Evolutionary conservation across 2,329 filamentous ascomycete species (phyloP).

Genomic region (Colletotrichum sansevieriae): DNA sequence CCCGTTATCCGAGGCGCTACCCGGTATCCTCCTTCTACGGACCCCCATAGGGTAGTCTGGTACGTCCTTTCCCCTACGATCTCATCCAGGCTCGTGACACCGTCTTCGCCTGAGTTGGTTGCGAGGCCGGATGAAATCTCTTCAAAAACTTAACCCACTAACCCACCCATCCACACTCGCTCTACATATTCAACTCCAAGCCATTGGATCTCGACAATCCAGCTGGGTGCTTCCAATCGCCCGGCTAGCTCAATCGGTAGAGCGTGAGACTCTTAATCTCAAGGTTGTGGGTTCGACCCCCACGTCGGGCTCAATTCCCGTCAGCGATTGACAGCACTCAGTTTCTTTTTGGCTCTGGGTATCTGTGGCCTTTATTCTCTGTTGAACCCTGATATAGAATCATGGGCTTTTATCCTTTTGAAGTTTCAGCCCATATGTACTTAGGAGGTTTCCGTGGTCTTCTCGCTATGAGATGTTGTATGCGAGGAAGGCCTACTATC

Average conservation of each 20-base stretch:
- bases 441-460: too few species aligned
- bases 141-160: neutral
- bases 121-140: slow-evolving; percentile 10
- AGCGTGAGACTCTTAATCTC: slow-evolving; percentile 80
- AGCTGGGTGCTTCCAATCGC: slow-evolving; percentile 46
- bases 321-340: slow-evolving; percentile 30
- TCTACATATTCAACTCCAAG: neutral
- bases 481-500: too few species aligned
- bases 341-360: neutral
- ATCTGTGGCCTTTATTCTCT: neutral
- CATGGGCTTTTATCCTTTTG: too few species aligned
- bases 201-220: neutral
- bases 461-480: too few species aligned
- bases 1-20: too few species aligned
- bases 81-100: too few species aligned
- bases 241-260: slow-evolving; percentile 79
- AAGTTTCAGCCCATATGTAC: too few species aligned
- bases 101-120: neutral
- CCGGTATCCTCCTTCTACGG: too few species aligned
- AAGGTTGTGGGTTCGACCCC: slow-evolving; percentile 68
- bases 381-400: too few species aligned
- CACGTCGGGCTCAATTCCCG: slow-evolving; percentile 42
- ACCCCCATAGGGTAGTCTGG: too few species aligned
- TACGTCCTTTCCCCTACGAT: too few species aligned
- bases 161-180: neutral